Conservation (phyloP, 2,329 filamentous ascomycete species). For the Beauveria scarabaeidicola region DNA sequence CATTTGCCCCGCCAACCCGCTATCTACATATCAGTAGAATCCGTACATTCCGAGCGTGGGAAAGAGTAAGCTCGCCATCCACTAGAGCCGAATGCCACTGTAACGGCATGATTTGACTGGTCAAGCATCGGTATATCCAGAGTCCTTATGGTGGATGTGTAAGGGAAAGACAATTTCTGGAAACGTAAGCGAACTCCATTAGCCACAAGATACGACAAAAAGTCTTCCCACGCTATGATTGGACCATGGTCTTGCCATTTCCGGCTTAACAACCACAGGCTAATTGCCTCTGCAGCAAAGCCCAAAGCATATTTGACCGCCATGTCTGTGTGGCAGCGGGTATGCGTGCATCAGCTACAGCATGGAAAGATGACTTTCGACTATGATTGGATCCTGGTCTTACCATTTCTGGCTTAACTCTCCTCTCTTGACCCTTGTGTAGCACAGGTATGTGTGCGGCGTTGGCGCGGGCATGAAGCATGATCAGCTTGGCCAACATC, state of each 20-base stretch:
- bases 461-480: background rate
- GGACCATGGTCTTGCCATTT: background rate
- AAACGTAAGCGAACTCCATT: background rate
- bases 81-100: too few species aligned
- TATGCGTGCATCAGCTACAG: background rate
- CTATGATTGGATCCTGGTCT: too few species aligned
- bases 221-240: background rate
- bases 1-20: too few species aligned
- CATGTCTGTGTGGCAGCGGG: background rate
- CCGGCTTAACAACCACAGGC: background rate
- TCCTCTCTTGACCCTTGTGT: too few species aligned
- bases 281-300: too few species aligned
- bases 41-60: too few species aligned
- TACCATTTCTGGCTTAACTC: too few species aligned
- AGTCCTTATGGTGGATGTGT: background rate
- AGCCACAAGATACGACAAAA: background rate
- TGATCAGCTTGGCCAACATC: background rate
- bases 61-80: too few species aligned
- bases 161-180: background rate
- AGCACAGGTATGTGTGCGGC: background rate
- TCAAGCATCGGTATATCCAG: too few species aligned
- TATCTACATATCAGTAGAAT: background rate
- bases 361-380: too few species aligned
- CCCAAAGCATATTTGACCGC: too few species aligned
- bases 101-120: too few species aligned